phyloP scores from a whole-genome alignment of 495 filamentous ascomycete species.

The Penicillium paradoxum region DNA sequence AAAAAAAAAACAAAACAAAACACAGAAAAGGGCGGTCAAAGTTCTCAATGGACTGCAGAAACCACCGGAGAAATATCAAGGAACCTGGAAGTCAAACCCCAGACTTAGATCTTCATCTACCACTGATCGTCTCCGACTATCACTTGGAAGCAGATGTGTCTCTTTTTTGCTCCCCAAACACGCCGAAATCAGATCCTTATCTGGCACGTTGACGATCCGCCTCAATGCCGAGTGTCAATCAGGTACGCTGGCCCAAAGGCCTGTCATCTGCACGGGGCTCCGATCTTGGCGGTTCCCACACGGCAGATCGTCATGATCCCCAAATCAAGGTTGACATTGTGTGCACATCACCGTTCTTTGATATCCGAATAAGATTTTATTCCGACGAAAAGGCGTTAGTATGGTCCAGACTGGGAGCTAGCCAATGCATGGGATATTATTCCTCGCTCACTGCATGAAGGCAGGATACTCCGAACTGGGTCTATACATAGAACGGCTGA shows the following conservation, averaged over 20 bases:
- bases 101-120: background rate
- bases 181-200: conserved; percentile 1
- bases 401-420: no score
- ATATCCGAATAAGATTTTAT: no score
- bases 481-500: conserved; percentile 11
- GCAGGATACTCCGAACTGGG: no score
- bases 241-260: conserved; percentile 15
- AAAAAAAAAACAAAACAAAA: background rate
- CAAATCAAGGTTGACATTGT: conserved; percentile 22
- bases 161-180: background rate
- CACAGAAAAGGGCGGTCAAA: conserved; percentile 18
- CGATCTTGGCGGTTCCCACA: conserved; percentile 40
- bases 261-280: conserved; percentile 41
- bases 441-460: no score
- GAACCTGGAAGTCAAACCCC: background rate
- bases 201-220: conserved; percentile 17
- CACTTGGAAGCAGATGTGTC: background rate
- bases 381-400: no score
- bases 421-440: no score
- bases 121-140: background rate
- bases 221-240: conserved; percentile 15
- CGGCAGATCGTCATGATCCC: conserved; percentile 43
- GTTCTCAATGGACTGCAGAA: background rate
- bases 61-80: conserved; percentile 9
- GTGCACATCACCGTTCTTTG: conserved; percentile 16